Evolutionary conservation across 768 basidiomycete species (phyloP), one percentile per base, ranked within the genome.

Genomic region (Kwoniella botswanensis): DNA sequence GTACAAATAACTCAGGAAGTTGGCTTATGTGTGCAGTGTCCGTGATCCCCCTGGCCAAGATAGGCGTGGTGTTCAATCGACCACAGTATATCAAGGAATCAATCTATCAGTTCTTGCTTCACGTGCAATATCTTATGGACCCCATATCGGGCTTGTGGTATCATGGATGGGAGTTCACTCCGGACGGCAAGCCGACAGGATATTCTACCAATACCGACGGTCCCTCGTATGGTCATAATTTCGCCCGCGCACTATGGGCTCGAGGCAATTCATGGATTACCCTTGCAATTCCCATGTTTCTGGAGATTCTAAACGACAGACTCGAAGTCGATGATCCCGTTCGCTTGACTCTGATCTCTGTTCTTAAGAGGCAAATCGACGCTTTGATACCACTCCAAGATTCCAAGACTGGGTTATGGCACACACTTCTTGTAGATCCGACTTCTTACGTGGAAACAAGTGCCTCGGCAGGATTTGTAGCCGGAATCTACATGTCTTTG

Each of bases 41-140:
- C 26, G 87, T 88, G 13, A 82, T 88, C n/a, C 88, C 88, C 12
- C 81, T 89, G 42, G 82, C 88, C 11, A 88, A 88, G 78, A 88
- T 88, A 54, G 88, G 88, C 2, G 75, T 88, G 43, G 84, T 88
- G 18, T 83, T 88, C 18, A 82, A 85, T 54, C 82, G 86, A 35
- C 85, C 85, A 2, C 81, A 86, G 17, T 88, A 89, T 74, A 79
- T 88, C 56, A 86, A 88, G 71, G 88, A 88, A 78, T 87, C 87
- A 4, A 87, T 87, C 80, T 85, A 86, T 44, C 87, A 87, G 67
- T 86, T 87, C 69, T 76, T 88, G 61, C 79, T 88, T 43, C 87
- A 88, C 67, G 73, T 76, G 63, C 63, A 73, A 66, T 80, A 68
- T 68, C 75, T 83, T 5, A 72, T 74, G 65, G 81, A 83, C 63